Base-by-base conservation (phyloP, 1,284 basidiomycete species). In the Tylopilus sp. region DNA sequence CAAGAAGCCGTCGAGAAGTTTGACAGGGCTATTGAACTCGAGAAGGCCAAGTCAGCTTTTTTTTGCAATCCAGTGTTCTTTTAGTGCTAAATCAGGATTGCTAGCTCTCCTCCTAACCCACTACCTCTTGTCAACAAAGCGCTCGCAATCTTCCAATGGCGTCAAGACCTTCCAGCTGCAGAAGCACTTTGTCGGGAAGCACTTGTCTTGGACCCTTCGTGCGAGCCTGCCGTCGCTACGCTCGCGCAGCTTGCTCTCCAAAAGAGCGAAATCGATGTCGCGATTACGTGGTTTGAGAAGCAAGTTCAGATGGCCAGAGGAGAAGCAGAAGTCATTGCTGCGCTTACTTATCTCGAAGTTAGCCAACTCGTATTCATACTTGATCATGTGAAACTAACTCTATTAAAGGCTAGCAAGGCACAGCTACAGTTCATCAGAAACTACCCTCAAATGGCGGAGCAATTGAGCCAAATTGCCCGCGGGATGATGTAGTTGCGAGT, bases 71-170 rank as follows among this genome's bases (percentile, higher is more conserved):
- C 45, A 61, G 48, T 45, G 21, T 39, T 67, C 23, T 31, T 29
- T 42, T 53, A 52, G 52, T 63, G 62, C 54, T 67, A 27, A 66
- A n/a, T 59, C 57, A 42, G n/a, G 52, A 42, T 35, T 19, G n/a
- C 56, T 74, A 88, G 85, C 73, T 81, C 85, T 31, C 86, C 89
- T 35, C 89, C 91, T 71, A 97, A 96, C 77, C 94, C 95, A n/a
- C 86, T 97, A 7, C 93, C 97, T 0, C 86, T 98, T 71, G 96
- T 99, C 72, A 99, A 99, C 90, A 98, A 98, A 82, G 96, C 97
- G 29, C 89, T 99, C 34, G 93, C 95, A 2, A 79, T 98, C 62
- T 98, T 93, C 88, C 97, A 98, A 83, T 97, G 93, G 93, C 94
- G 95, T 81, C 93, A 97, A 79, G 95, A 98, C 78, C 87, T 94